Base-by-base conservation (phyloP, 2,329 filamentous ascomycete genomes). In the Diaporthe australafricana region DNA sequence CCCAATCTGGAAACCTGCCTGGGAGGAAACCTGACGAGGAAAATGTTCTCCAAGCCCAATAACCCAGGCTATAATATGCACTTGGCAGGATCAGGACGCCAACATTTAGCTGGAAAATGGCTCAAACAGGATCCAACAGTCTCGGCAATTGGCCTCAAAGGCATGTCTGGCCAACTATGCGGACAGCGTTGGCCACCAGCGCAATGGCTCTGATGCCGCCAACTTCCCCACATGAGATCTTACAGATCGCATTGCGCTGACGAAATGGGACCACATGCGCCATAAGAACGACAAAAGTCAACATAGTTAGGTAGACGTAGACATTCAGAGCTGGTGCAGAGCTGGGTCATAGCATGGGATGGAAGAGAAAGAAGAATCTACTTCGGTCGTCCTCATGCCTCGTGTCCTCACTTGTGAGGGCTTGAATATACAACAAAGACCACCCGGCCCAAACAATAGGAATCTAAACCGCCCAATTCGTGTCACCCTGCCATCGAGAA, bases 1-100 rank as follows among this genome's bases (percentile, higher is more conserved):
- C 42, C n/a, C 5, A 9, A 53, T 55, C 35, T n/a, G 16, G 48
- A 53, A 55, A 67, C 63, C 47, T 67, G 63, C 48, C 22, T 27
- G 47, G 17, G 16, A n/a, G 5, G 6, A 56, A 27, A 17, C n/a
- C 53, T 35, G 27, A 48, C 25, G 4, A 14, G 12, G 40, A 6
- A 22, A 47, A n/a, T 32, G 7, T 22, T 16, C n/a, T 25, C 40
- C 30, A 47, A 38, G 20, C 30, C 45, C 32, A 30, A 65, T 63
- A 38, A 48, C 7, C 57, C 60, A 35, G 42, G 27, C 14, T 48
- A 35, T 48, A 48, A 63, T 4, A 48, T 63, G 60, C 27, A 48
- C 27, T 8, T 16, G 60, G 40, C 27, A 48, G n/a, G 27, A 9
- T 27, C 8, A 25, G 42, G 25, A 47, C 40, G 16, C 45, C 57